phyloP scores from a whole-genome alignment of 768 basidiomycete genomes.

The Tremella mesenterica region DNA sequence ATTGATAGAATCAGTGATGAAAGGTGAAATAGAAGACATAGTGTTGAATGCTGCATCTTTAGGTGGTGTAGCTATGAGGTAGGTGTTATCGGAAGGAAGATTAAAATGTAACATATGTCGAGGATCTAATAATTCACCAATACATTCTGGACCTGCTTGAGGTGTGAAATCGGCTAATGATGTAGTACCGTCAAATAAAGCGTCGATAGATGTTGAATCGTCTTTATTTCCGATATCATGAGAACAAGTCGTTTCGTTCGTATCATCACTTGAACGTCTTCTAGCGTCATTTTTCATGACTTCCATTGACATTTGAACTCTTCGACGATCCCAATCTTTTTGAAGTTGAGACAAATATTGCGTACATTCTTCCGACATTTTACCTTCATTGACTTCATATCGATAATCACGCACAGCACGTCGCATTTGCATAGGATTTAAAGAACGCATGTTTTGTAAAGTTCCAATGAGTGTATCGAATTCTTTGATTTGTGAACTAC shows the following conservation, averaged over 20 bases:
- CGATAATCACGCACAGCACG: conserved; percentile 73
- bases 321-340: conserved; percentile 92
- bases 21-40: conserved; percentile 15
- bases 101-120: conserved; percentile 82
- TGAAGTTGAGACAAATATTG: conserved; percentile 92
- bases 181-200: conserved; percentile 62
- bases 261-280: conserved; percentile 47
- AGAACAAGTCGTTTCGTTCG: conserved; percentile 10
- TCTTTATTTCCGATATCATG: conserved; percentile 5
- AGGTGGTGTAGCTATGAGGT: conserved; percentile 53
- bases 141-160: conserved; percentile 63
- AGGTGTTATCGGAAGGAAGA: conserved; percentile 66
- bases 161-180: conserved; percentile 70
- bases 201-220: conserved; percentile 54
- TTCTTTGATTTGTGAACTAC: conserved; percentile 74
- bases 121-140: conserved; percentile 86
- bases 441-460: conserved; percentile 71
- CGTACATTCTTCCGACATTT: conserved; percentile 89
- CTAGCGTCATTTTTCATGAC: conserved; percentile 58
- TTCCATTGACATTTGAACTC: conserved; percentile 77
- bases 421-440: conserved; percentile 96
- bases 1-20: conserved; percentile 17
- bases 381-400: conserved; percentile 86
- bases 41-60: conserved; percentile 29
- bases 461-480: conserved; percentile 82